Conservation (phyloP, 768 basidiomycete species). For the Suillus paluster region DNA sequence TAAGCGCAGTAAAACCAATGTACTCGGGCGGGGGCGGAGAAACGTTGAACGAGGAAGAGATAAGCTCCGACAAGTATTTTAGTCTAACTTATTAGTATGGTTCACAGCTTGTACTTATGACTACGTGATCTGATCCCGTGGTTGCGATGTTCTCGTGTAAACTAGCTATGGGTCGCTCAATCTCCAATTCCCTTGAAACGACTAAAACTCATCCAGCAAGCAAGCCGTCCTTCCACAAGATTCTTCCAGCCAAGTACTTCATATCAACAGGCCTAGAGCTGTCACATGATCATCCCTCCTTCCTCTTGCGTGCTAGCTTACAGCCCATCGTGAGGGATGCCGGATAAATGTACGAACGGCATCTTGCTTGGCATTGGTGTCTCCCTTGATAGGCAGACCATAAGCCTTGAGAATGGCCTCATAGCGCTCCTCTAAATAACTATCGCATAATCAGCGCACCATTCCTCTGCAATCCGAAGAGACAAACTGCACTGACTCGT, state of each 20-base stretch:
- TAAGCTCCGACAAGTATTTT: conserved; percentile 1
- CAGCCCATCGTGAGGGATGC: conserved; percentile 34
- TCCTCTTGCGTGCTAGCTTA: conserved; percentile 1
- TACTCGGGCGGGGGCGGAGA: no score
- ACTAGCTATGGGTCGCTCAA: background rate
- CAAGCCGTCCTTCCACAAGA: background rate
- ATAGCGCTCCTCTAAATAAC: conserved; percentile 45
- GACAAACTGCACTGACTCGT: conserved; percentile 35
- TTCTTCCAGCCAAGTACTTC: background rate
- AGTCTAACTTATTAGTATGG: background rate
- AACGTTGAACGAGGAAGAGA: no score
- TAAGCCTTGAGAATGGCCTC: conserved; percentile 42
- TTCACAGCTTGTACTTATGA: background rate
- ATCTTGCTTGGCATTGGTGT: conserved; percentile 44
- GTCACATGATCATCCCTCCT: background rate
- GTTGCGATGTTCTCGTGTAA: background rate
- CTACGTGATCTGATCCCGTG: background rate
- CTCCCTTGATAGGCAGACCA: conserved; percentile 39
- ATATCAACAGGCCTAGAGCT: background rate
- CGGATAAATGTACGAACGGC: conserved; percentile 41
- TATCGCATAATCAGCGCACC: background rate
- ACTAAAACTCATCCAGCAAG: background rate
- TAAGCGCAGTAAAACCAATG: background rate
- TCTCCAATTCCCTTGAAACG: background rate
- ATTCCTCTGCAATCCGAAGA: background rate